Base-by-base conservation (phyloP, 306 rosid species). In the Elaeagnus macrophylla region DNA sequence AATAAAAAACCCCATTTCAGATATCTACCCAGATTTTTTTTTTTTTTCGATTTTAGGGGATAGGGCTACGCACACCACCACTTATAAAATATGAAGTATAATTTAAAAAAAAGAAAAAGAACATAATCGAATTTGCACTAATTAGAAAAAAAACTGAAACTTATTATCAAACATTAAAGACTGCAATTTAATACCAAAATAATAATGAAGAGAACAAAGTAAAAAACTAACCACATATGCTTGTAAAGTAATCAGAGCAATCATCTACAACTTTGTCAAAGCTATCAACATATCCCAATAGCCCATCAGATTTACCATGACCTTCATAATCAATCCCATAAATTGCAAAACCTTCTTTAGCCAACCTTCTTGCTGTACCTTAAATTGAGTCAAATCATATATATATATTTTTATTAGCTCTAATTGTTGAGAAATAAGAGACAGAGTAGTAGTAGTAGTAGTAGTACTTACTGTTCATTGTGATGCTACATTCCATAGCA, bases 401-500 rank as follows among this genome's bases (percentile, higher is more conserved):
- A n/a, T 38, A 51, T 37, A 19, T 2, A 3, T 12, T 32, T 38
- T 9, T 62, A 49, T 9, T 2, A 18, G 12, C 9, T 5, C 8
- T 39, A 12, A 39, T 9, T 3, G 37, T 5, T 64, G n/a, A 12
- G 12, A 17, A 10, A 1, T 3, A 36, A 45, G 3, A 42, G 7
- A 47, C 43, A 36, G 14, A 37, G 7, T 25, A 8, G 3, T 35
- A 36, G 7, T 35, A 9, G 37, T 60, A 37, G 7, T 25, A 8
- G 3, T 35, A 36, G 7, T 35, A 9, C 40, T 60, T 6, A 80
- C 97, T 79, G 35, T 75, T 59, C 96, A 93, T 87, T 54, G 95
- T 87, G 77, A 87, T 77, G 77, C 87, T 84, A 75, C 99, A 84
- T 57, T 93, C 99, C 96, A 93, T 82, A 59, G 76, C 99, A 39